Conservation (phyloP, 768 basidiomycete species). For the Cantharellus cinnabarinus region DNA sequence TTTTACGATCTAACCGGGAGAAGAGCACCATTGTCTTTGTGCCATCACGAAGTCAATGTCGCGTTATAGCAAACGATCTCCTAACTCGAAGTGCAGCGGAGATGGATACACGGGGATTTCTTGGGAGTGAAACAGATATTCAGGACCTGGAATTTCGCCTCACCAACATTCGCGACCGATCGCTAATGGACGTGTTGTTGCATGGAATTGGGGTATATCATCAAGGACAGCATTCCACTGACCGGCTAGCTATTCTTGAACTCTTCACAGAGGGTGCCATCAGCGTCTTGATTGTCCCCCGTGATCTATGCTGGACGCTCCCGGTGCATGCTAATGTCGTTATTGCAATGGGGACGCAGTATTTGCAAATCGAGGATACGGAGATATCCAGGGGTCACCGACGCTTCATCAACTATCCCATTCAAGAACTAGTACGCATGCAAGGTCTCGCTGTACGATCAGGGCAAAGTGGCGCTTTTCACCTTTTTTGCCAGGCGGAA, state of each 20-base stretch:
- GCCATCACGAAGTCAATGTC: slow-evolving; percentile 63
- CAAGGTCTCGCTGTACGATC: slow-evolving; percentile 67
- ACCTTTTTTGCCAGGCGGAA: slow-evolving; percentile 80
- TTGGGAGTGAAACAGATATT: slow-evolving; percentile 25
- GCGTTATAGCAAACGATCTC: slow-evolving; percentile 54
- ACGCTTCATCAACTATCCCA: slow-evolving; percentile 56
- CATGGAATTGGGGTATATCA: slow-evolving; percentile 83
- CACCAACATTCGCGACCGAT: slow-evolving; percentile 35
- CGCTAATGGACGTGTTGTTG: slow-evolving; percentile 48
- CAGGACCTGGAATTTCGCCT: slow-evolving; percentile 41
- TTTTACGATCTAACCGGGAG: slow-evolving; percentile 29
- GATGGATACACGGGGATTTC: slow-evolving; percentile 47
- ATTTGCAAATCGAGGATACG: slow-evolving; percentile 18
- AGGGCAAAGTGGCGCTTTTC: slow-evolving; percentile 33
- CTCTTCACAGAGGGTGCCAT: slow-evolving; percentile 65
- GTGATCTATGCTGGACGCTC: slow-evolving; percentile 75
- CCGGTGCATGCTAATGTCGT: slow-evolving; percentile 68
- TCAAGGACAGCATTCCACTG: slow-evolving; percentile 41
- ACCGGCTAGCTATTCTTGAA: slow-evolving; percentile 54
- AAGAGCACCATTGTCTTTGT: slow-evolving; percentile 65
- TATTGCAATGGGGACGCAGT: slow-evolving; percentile 86
- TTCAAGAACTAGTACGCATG: slow-evolving; percentile 77
- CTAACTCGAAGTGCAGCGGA: slow-evolving; percentile 74
- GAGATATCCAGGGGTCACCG: slow-evolving; percentile 28
- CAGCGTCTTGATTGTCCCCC: slow-evolving; percentile 60